Base-by-base conservation (phyloP, 306 rosid genomes). In the Malus orientalis region DNA sequence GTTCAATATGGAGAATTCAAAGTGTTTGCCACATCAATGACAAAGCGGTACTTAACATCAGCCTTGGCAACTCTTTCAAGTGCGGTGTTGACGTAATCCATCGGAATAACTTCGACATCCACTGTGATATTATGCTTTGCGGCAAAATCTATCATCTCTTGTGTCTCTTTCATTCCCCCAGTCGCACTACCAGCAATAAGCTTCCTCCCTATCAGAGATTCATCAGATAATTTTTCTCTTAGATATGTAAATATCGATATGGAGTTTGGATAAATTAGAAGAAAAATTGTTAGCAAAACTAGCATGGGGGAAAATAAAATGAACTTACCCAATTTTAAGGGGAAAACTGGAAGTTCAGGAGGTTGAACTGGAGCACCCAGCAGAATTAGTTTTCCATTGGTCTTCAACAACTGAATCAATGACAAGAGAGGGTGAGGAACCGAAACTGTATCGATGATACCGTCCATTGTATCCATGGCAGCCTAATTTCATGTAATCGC, bases 141-240 rank as follows among this genome's bases (percentile, higher is more conserved):
- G 10, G 89, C 89, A 75, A 85, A 89, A 45, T 86, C 85, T 16
- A 87, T 4, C 89, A 86, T 86, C 42, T 89, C 90, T 83, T 85
- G 90, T 14, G 58, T 69, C 42, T 69, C 74, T 47, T 69, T 69
- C 60, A 16, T 69, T 49, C 74, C 74, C 42, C 90, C 90, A 29
- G 53, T 61, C 25, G 3, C 0, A 67, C 85, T 89, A 1, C 93
- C 86, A 38, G 47, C 86, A 3, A 89, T 22, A n/a, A 57, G 12
- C 77, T 77, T 61, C 44, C 70, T 74, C 16, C 78, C 70, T 44
- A 9, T 22, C 1, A 54, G 15, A 15, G 11, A 54, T 54, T 40
- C 45, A 40, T n/a, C 25, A 57, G 4, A 22, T 40, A 0, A 68
- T 6, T 22, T 44, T 42, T 6, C 29, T 25, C 20, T 44, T 25